These are phyloP conservation scores for Stachybotrys chlorohalonatus DNA, from an alignment of 2,329 filamentous ascomycete species.

Conservation along the genomic window DNA sequence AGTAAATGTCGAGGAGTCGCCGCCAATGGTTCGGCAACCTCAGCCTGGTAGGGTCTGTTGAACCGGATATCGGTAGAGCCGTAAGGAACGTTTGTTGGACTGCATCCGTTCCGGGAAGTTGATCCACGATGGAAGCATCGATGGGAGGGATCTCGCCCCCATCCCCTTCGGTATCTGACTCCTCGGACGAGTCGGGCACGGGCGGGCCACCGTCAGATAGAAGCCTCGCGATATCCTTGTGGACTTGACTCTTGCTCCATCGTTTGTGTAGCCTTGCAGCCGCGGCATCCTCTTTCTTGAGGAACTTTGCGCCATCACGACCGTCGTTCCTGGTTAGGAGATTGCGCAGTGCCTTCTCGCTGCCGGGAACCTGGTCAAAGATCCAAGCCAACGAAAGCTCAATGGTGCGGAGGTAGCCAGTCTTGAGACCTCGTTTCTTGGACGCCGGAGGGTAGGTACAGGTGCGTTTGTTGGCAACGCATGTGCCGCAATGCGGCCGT, in stretches of 20 bases:
- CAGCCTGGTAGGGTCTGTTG: constrained; percentile 8
- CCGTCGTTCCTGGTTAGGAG: constrained; percentile 39
- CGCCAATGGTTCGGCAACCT: constrained; percentile 44
- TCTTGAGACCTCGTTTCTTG: constrained; percentile 70
- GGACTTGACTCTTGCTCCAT: constrained; percentile 55
- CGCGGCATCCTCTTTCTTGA: constrained; percentile 42
- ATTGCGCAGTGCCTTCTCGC: constrained; percentile 46
- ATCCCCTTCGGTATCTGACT: constrained; percentile 18
- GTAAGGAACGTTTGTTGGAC: not conserved
- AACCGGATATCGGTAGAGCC: not conserved
- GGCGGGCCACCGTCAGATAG: constrained; percentile 36
- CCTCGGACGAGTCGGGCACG: constrained; percentile 23
- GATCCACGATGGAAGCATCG: not conserved
- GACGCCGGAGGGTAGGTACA: constrained; percentile 67
- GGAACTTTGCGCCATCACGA: constrained; percentile 28
- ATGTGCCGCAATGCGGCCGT: constrained; percentile 59
- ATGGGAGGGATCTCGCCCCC: constrained; percentile 11
- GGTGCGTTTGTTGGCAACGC: constrained; percentile 49
- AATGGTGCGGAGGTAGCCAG: constrained; percentile 69
- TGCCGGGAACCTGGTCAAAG: constrained; percentile 51
- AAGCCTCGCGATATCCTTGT: constrained; percentile 53
- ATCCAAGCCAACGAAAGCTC: constrained; percentile 61
- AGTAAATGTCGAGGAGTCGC: constrained; percentile 61
- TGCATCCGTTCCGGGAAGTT: constrained; percentile 6
- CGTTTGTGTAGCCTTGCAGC: constrained; percentile 49